These are phyloP conservation scores for Candida pseudoglaebosa DNA, from an alignment of 805 yeast genomes.

Conservation along the genomic window DNA sequence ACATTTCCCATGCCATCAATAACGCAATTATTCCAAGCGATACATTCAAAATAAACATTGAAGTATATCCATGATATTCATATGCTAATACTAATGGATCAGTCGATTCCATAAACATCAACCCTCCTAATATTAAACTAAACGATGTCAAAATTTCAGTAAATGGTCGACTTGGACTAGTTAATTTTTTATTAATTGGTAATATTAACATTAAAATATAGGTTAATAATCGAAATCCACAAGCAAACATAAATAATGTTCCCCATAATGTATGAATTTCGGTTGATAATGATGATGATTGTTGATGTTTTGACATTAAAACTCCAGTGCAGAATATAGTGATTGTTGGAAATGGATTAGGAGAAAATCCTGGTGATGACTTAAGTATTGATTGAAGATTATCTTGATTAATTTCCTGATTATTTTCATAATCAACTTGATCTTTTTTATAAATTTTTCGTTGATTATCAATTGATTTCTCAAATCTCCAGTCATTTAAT, in stretches of 20 bases:
- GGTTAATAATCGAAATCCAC: slow-evolving; percentile 69
- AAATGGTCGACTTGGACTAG: slow-evolving; percentile 57
- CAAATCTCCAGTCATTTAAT: slow-evolving; percentile 56
- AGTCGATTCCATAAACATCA: slow-evolving; percentile 87
- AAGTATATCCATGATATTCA: slow-evolving; percentile 63
- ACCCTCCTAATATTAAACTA: slow-evolving; percentile 81
- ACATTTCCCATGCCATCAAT: slow-evolving; percentile 86
- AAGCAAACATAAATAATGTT: slow-evolving; percentile 71
- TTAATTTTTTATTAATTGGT: slow-evolving; percentile 27
- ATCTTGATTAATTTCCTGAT: slow-evolving; percentile 5
- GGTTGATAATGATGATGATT: slow-evolving; percentile 75
- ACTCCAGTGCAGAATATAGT: slow-evolving; percentile 96
- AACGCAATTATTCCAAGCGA: slow-evolving; percentile 75
- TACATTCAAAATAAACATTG: slow-evolving; percentile 91
- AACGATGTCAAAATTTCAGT: slow-evolving; percentile 82
- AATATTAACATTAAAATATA: slow-evolving; percentile 49
- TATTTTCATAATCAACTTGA: slow-evolving; percentile 6
- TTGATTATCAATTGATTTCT: slow-evolving; percentile 18
- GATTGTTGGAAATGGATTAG: slow-evolving; percentile 92
- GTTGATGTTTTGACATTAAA: slow-evolving; percentile 92
- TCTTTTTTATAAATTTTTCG: slow-evolving; percentile 3
- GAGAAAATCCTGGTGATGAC: slow-evolving; percentile 71
- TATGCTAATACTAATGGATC: slow-evolving; percentile 80
- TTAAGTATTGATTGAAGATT: slow-evolving; percentile 20
- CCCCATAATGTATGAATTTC: slow-evolving; percentile 93